Conservation (phyloP, 2,329 filamentous ascomycete species). For the Madurella fahalii region DNA sequence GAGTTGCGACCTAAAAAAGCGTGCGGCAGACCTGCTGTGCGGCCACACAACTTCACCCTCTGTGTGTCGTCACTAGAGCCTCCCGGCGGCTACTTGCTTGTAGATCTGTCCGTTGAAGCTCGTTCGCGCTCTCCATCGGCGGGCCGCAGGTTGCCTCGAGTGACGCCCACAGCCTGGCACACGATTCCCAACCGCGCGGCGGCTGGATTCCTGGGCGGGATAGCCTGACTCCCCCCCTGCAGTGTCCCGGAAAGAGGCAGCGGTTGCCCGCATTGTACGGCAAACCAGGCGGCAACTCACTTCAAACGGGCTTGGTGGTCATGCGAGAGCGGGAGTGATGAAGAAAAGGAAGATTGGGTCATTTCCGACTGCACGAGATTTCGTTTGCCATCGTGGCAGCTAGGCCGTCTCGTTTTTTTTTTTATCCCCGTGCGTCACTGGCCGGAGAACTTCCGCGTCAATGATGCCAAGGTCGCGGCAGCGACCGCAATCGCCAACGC, state of each 20-base stretch:
- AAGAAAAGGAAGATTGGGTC: slow-evolving; percentile 17
- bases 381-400: slow-evolving; percentile 7
- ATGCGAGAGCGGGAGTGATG: slow-evolving; percentile 19
- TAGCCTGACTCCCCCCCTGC: slow-evolving; percentile 13
- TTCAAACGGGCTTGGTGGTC: slow-evolving; percentile 15
- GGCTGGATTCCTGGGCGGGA: slow-evolving; percentile 16
- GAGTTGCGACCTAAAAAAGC: neutral
- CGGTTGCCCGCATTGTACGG: slow-evolving; percentile 21
- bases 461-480: slow-evolving; percentile 47
- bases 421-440: slow-evolving; percentile 19
- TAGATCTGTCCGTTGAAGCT: slow-evolving; percentile 8
- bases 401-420: slow-evolving; percentile 14
- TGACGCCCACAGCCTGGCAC: slow-evolving; percentile 20
- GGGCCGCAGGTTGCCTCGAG: slow-evolving; percentile 14
- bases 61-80: slow-evolving; percentile 3
- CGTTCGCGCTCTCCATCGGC: slow-evolving; percentile 13
- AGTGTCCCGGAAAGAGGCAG: slow-evolving; percentile 8
- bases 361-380: slow-evolving; percentile 12
- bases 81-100: slow-evolving; percentile 1
- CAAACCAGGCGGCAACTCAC: slow-evolving; percentile 18
- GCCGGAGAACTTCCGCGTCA: slow-evolving; percentile 22
- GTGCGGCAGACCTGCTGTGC: slow-evolving; percentile 2
- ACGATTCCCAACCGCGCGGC: slow-evolving; percentile 23
- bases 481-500: slow-evolving; percentile 42
- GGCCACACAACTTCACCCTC: slow-evolving; percentile 5